phyloP scores from a whole-genome alignment of 192 early-diverging fungal genomes.

The Phlyctochytrium arcticum region DNA sequence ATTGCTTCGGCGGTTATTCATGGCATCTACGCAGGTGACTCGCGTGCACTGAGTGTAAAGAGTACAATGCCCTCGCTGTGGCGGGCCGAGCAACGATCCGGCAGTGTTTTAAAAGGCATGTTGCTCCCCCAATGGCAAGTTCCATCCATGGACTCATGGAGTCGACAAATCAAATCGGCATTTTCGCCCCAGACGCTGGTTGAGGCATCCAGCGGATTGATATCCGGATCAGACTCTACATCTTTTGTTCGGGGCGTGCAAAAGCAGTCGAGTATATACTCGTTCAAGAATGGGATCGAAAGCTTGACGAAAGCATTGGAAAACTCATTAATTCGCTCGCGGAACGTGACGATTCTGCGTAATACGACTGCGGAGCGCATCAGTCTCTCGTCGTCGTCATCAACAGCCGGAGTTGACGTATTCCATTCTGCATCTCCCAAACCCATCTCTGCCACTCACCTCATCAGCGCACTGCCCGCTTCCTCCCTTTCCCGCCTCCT shows the following conservation, averaged over 20 bases:
- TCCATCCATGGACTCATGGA: too few species aligned
- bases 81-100: constrained; percentile 59
- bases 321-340: too few species aligned
- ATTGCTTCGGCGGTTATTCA: constrained; percentile 85
- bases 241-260: constrained; percentile 59
- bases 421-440: neutral
- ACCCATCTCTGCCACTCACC: constrained; percentile 39
- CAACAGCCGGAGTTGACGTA: too few species aligned
- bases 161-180: too few species aligned
- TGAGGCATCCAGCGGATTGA: neutral
- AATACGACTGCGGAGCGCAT: too few species aligned
- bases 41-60: constrained; percentile 67
- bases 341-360: too few species aligned
- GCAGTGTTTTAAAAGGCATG: constrained; percentile 41
- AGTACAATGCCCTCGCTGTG: constrained; percentile 70
- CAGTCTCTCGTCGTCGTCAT: too few species aligned
- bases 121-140: too few species aligned
- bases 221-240: constrained; percentile 32
- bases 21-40: constrained; percentile 92
- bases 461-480: constrained; percentile 70
- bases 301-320: constrained; percentile 59
- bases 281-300: constrained; percentile 77
- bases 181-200: neutral
- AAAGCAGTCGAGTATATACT: constrained; percentile 66
- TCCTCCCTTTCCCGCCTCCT: constrained; percentile 46